A percentile compares a stretch with the other conserved stretches of the same genome.
Evolutionary conservation across 1,139 yeast species (phyloP).

Genomic region (Oligophagozyma castellii): DNA sequence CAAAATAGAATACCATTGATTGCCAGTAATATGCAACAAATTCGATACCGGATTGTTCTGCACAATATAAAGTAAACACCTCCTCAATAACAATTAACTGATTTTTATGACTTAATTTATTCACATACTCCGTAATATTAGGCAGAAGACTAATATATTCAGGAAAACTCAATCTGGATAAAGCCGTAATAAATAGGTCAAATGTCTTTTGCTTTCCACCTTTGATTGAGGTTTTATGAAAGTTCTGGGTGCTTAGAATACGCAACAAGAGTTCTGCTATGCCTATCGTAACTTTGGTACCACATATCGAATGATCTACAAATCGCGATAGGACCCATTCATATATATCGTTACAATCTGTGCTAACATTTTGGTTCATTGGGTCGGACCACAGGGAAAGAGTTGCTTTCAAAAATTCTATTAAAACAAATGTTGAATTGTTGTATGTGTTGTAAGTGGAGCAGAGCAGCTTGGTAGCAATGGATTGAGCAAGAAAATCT

Average conservation of each 20-base stretch:
- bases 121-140: conserved; percentile 12
- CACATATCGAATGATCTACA: conserved; percentile 14
- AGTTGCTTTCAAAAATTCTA: conserved; percentile 9
- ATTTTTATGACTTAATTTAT: conserved; percentile 15
- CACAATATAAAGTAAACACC: conserved; percentile 8
- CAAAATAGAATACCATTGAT: conserved; percentile 6
- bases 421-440: conserved; percentile 8
- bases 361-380: conserved; percentile 5
- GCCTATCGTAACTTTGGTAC: conserved; percentile 6
- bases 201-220: conserved; percentile 21
- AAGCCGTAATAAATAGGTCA: conserved; percentile 10
- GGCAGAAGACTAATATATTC: conserved; percentile 4
- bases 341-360: conserved; percentile 19
- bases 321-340: conserved; percentile 18
- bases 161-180: conserved; percentile 8
- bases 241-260: conserved; percentile 10
- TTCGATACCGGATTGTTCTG: conserved; percentile 13
- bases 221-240: conserved; percentile 8
- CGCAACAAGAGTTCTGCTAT: conserved; percentile 10
- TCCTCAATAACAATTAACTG: conserved; percentile 18
- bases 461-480: conserved; percentile 14
- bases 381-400: conserved; percentile 11
- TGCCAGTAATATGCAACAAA: conserved; percentile 11
- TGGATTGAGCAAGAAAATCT: conserved; percentile 12
- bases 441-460: conserved; percentile 14